These are phyloP conservation scores for Xylaria sp. DNA, from an alignment of 2,329 filamentous ascomycete species.

Conservation along the genomic window DNA sequence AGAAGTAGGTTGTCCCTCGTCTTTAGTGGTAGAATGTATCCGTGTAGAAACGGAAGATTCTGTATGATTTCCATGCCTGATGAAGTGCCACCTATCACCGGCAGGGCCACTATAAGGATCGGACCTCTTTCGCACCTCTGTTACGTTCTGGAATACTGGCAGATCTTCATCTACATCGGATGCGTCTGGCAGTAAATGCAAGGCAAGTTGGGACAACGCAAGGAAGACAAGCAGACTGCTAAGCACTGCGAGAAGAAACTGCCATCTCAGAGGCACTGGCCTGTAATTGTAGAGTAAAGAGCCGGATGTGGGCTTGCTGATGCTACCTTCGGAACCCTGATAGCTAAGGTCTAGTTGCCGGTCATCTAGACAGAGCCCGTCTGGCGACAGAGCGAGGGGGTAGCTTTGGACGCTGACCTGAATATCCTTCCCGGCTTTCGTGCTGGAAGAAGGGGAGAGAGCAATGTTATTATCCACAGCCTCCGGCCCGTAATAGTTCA, in stretches of 20 bases:
- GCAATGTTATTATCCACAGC: background rate
- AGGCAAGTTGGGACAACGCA: constrained; percentile 36
- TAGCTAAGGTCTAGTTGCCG: constrained; percentile 28
- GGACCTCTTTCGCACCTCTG: constrained; percentile 30
- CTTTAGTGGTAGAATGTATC: background rate
- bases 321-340: constrained; percentile 31
- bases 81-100: background rate
- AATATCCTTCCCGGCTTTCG: constrained; percentile 30
- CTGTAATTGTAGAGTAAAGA: constrained; percentile 34
- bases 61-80: constrained; percentile 26
- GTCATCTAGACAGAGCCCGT: constrained; percentile 30
- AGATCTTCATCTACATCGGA: constrained; percentile 14
- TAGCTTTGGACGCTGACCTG: constrained; percentile 29
- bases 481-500: constrained; percentile 31
- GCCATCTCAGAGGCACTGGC: constrained; percentile 30
- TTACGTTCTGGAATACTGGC: constrained; percentile 23
- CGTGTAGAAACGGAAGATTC: background rate
- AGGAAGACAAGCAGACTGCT: constrained; percentile 33
- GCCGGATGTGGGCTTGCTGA: constrained; percentile 23
- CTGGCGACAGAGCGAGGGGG: constrained; percentile 23
- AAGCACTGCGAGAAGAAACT: constrained; percentile 28
- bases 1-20: background rate
- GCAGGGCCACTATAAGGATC: background rate
- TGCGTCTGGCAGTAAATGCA: constrained; percentile 38
- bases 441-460: constrained; percentile 21